Base-by-base conservation (phyloP, 192 early-diverging fungal genomes). In the Allomyces javanicus region DNA sequence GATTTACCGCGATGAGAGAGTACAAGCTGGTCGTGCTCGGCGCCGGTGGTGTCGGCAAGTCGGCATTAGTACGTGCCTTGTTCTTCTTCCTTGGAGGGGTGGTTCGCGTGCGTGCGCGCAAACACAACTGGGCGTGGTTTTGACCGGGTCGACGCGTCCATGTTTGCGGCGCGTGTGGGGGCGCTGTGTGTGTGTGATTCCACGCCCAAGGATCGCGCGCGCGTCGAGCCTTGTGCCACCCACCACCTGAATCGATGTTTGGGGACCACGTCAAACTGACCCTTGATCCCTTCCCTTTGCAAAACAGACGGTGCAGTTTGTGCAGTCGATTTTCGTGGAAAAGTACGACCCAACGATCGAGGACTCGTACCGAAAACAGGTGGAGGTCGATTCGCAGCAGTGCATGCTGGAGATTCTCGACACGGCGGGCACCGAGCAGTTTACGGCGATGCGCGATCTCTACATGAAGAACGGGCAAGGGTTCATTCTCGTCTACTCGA, bases 311-410 rank as follows among this genome's bases (percentile, higher is more conserved):
- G 79, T 79, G 19, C 83, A 83, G 73, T 83, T 85, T 65, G 78
- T 83, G 22, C 82, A 78, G 64, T 83, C 73, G 45, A 78, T 81
- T 65, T 82, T 72, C 50, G 79, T 79, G 22, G 76, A 82, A 87
- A 80, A 96, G 71, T 99, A 96, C 71, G 93, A 96, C 79, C 96
- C 96, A 63, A 98, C 96, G 9, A 98, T 95, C 68, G 96, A 99
- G 77, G 96, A 96, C 75, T 93, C 90, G 21, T 99, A 96, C 76
- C 81, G 93, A 65, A 94, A 93, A 79, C 93, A 96, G 77, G 92
- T 96, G 12, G 93, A 94, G 44, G 90, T 98, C 63, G 96, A 98
- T 76, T 92, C 89, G 50, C 86, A 94, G 73, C 90, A 92, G 68
- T 98, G 93, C 75, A 90, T 96, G 72, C 76, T 98, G 27, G 93